Base-by-base conservation (phyloP, 1,139 yeast genomes). In the Komagataea norvegica region DNA sequence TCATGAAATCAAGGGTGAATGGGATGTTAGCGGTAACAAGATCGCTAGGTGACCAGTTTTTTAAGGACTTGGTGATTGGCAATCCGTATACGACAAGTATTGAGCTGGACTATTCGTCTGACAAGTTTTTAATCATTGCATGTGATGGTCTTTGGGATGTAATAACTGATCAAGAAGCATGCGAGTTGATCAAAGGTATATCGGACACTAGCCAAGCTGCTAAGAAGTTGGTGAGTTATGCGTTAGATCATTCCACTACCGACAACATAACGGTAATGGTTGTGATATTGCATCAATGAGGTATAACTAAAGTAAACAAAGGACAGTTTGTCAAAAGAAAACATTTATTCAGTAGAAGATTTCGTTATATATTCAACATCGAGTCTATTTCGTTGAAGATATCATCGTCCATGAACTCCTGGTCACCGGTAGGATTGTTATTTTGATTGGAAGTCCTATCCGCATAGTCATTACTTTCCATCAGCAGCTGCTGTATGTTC, bases 81-180 rank as follows among this genome's bases (percentile, higher is more conserved):
- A 77, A 79, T 39, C 99, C 98, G 1, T 91, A 82, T 54, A 91
- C 98, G 0, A 87, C 98, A 1, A 78, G 88, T 34, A 88, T 95
- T 1, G 86, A 79, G 53, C 69, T 93, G 20, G 64, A 70, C 43
- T 11, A 39, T 46, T 51, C 64, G 15, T 65, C 67, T 5, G 95
- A 86, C 55, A 78, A 83, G 49, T 87, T 85, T 56, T 59, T 89
- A 55, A 88, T 89, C 37, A 64, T 89, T 42, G 96, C 96, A 1
- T 88, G 96, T 59, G 97, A 89, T 60, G 97, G 97, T 0, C 67
- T 89, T 11, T 89, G 96, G 96, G 97, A 89, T 57, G 96, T 89
- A 3, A 70, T 89, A 37, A 70, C 78, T 6, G 97, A 89, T 54
- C 79, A 78, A 46, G 74, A 74, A 40, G 96, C 96, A 0, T 85